These are phyloP conservation scores for Poterioochromonas sp. DNA, from an alignment of 352 stramenopile species.

Conservation along the genomic window DNA sequence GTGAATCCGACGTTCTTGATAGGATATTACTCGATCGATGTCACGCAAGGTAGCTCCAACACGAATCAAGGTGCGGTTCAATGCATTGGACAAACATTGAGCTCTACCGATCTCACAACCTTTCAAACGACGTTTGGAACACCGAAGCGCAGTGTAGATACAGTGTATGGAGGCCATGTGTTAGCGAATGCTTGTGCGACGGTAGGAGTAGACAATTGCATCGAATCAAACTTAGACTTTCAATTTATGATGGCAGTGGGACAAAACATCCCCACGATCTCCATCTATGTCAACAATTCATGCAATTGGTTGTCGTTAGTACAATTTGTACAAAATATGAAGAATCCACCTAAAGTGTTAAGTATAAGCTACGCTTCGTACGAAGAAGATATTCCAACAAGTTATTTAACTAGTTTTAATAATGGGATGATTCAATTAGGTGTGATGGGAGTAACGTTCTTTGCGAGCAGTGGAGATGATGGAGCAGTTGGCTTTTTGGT, in stretches of 20 bases:
- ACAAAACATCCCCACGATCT: constrained; percentile 67
- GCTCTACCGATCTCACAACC: background rate
- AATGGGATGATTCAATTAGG: background rate
- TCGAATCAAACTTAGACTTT: constrained; percentile 70
- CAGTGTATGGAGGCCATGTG: background rate
- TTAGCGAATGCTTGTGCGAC: background rate
- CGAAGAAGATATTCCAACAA: background rate
- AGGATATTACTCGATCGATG: too few relatives aligned
- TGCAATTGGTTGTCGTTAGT: background rate
- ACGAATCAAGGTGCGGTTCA: background rate
- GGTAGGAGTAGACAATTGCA: background rate
- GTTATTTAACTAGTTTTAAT: background rate
- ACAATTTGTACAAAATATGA: constrained; percentile 20
- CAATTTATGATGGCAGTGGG: constrained; percentile 73
- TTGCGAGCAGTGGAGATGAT: background rate
- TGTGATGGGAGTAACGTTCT: background rate
- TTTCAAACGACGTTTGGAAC: background rate
- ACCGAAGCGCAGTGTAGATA: background rate
- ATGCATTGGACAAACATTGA: background rate
- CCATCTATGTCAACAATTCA: constrained; percentile 51
- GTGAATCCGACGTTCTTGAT: too few relatives aligned
- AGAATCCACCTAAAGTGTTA: background rate
- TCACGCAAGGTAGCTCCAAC: too few relatives aligned
- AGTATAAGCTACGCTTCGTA: constrained; percentile 1
- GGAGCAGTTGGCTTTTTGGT: background rate